These are phyloP conservation scores for Rubroboletus pulcherrimus DNA, from an alignment of 768 basidiomycete species.

Conservation along the genomic window DNA sequence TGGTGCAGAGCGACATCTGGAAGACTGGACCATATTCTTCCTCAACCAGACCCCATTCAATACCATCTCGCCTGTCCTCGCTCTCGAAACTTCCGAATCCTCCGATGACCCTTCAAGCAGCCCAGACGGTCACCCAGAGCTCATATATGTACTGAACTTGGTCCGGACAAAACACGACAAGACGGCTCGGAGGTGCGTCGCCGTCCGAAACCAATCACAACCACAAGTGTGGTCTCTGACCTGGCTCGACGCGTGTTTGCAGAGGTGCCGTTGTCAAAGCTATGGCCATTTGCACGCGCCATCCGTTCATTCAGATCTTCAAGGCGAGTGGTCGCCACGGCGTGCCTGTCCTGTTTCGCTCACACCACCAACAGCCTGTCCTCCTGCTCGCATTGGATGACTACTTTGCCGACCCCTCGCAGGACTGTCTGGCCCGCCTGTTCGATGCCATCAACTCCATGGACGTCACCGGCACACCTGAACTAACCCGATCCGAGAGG, in stretches of 20 bases:
- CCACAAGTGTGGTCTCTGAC: slow-evolving; percentile 7
- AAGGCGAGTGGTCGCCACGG: slow-evolving; percentile 50
- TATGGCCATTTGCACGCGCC: slow-evolving; percentile 87
- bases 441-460: slow-evolving; percentile 94
- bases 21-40: slow-evolving; percentile 99
- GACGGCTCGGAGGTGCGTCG: slow-evolving; percentile 63
- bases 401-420: slow-evolving; percentile 85
- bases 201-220: slow-evolving; percentile 1
- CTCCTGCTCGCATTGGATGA: slow-evolving; percentile 93
- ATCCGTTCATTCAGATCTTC: slow-evolving; percentile 95
- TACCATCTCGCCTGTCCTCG: slow-evolving; percentile 77
- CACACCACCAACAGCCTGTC: slow-evolving; percentile 60
- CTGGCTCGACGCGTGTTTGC: slow-evolving; percentile 2
- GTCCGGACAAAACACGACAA: slow-evolving; percentile 92
- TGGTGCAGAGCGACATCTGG: slow-evolving; percentile 89
- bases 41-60: slow-evolving; percentile 92
- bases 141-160: slow-evolving; percentile 86
- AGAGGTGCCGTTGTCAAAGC: slow-evolving; percentile 95
- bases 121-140: slow-evolving; percentile 38
- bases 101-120: slow-evolving; percentile 26
- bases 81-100: slow-evolving; percentile 52
- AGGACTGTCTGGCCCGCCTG: slow-evolving; percentile 84
- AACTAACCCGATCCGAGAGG: slow-evolving; percentile 77
- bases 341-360: background rate
- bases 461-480: slow-evolving; percentile 76